Evolutionary conservation across 805 yeast genomes (phyloP).

Genomic region (Isabelozyma heimii): DNA sequence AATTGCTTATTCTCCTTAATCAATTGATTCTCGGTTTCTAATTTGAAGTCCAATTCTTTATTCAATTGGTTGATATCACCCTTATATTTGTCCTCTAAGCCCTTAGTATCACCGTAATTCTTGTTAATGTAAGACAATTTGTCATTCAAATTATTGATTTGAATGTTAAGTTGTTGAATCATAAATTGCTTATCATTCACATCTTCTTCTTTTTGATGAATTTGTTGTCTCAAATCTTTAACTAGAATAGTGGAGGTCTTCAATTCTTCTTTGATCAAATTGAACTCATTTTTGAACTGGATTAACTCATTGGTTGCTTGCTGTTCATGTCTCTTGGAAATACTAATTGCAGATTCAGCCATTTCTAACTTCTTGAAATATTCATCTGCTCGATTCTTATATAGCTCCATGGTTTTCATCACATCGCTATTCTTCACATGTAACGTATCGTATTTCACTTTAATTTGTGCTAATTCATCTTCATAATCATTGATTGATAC

Average conservation of each 20-base stretch:
- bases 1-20: constrained; percentile 63
- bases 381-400: constrained; percentile 70
- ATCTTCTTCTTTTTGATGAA: constrained; percentile 51
- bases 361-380: constrained; percentile 70
- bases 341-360: constrained; percentile 70
- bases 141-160: constrained; percentile 51
- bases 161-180: constrained; percentile 46
- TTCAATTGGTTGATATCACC: constrained; percentile 54
- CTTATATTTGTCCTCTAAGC: constrained; percentile 42
- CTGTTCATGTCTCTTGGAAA: constrained; percentile 62
- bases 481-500: constrained; percentile 32
- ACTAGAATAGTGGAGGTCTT: constrained; percentile 51
- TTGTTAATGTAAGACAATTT: constrained; percentile 53
- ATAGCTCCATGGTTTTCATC: constrained; percentile 52
- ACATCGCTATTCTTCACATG: constrained; percentile 57
- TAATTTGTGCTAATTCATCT: constrained; percentile 45
- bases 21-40: constrained; percentile 64
- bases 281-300: constrained; percentile 41
- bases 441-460: constrained; percentile 56
- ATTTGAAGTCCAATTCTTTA: constrained; percentile 49
- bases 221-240: constrained; percentile 49
- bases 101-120: constrained; percentile 39
- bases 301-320: constrained; percentile 49
- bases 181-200: constrained; percentile 58
- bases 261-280: constrained; percentile 50